Evolutionary conservation across 148 eudicot genomes (phyloP), one percentile per base, ranked within the genome.

Genomic region (Silene latifolia): DNA sequence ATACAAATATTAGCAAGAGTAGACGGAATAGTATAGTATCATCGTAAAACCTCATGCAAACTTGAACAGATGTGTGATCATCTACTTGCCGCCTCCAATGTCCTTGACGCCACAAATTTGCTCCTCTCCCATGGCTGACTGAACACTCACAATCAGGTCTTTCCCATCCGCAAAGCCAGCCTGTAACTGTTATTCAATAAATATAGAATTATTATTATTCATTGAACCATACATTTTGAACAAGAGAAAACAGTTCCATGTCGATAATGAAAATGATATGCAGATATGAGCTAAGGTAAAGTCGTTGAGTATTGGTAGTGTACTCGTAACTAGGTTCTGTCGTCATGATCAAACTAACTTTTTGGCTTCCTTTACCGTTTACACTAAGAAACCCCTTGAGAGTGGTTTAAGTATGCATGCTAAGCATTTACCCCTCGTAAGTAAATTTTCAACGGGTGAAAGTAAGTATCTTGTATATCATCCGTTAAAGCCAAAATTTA

Each of bases 101-200:
- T 90, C 95, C 89, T 90, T 90, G 77, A 90, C 83, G 58, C 83
- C 94, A 60, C 86, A 80, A 72, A 90, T 90, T 81, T 90, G 91
- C 79, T 90, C 94, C 82, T 87, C 93, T 54, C 90, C 93, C 93
- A 89, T 89, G 62, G 91, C 86, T 20, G 83, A 82, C 91, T 86
- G 85, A 74, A 88, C 90, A 32, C 80, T 68, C 82, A 90, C 86
- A 48, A 90, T 87, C 65, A 90, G 77, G 80, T 88, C 91, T 60
- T 90, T 88, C n/a, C 93, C 91, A 53, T 86, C 91, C 2, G 77
- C 83, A 76, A 89, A 87, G 17, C 89, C 91, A 69, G 83, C 88
- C 83, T 83, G 80, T 74, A 89, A 81, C 93, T 89, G 91, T 69
- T 46, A 4, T 8, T 14, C 17, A 17, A 44, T 7, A 66, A 78